Base-by-base conservation (phyloP, 2,329 filamentous ascomycete genomes). In the Triangularia verruculosa region DNA sequence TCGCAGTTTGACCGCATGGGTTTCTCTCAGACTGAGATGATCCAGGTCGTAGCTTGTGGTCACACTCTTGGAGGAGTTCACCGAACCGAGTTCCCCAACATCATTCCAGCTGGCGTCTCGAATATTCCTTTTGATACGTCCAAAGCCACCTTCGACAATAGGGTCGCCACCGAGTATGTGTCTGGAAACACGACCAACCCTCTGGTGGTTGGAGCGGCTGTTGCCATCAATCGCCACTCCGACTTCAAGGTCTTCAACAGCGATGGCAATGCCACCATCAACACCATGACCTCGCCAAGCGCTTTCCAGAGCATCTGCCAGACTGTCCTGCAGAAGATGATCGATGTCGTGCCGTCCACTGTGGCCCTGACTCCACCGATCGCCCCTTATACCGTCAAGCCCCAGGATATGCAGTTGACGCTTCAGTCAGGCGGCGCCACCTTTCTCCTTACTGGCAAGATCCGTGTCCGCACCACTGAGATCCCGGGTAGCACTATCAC, bases 51-150 rank as follows among this genome's bases (percentile, higher is more conserved):
- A 1, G 85, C 85, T 9, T 89, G 86, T 70, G 86, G 86, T 2
- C 86, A 89, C 71, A 83, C 83, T 0, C 72, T 89, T 22, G 86
- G 86, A 22, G 83, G 85, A 15, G 85, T 88, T 7, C 86, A 88
- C 72, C 75, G 77, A 25, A 70, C 71, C 9, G 78, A 86, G 66
- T 86, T 86, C 65, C 81, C 83, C 0, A 75, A 80, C 8, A 80
- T 88, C 51, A 80, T 86, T 1, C 76, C 76, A 4, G 75, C 74
- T 11, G 70, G 76, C 8, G 77, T 83, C 61, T 82, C 79, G 20
- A 76, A 80, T 59, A 74, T 74, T 2, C 68, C 75, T 4, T 76
- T 86, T 58, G 85, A 86, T 64, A 75, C 78, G 1, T 81, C 79
- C 1, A 75, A 75, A 4, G 77, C 78, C 17, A 70, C 69, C 9